Conservation (phyloP, 345 rosid genomes). For the Lepidium aucheri region DNA sequence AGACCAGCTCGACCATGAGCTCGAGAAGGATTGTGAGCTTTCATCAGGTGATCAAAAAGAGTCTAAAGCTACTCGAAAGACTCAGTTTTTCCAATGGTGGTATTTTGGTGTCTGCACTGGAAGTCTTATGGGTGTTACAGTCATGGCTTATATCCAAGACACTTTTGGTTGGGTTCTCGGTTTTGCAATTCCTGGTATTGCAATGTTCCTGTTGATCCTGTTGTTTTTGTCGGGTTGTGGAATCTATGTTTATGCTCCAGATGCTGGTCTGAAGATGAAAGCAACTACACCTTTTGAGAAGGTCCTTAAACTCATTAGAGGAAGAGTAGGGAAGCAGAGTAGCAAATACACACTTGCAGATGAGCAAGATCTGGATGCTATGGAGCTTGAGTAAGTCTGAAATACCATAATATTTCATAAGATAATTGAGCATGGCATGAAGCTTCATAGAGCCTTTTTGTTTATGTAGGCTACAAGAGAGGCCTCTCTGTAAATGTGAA, state of each 20-base stretch:
- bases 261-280: neutral
- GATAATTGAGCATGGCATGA: neutral
- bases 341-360: conserved; percentile 32
- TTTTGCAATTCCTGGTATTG: conserved; percentile 68
- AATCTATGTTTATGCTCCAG: conserved; percentile 37
- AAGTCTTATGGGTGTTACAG: conserved; percentile 76
- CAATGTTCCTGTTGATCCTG: conserved; percentile 40
- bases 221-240: conserved; percentile 52
- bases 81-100: conserved; percentile 79
- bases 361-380: conserved; percentile 32
- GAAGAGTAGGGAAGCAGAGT: conserved; percentile 19
- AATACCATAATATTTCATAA: neutral
- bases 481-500: conserved; percentile 52
- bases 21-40: conserved; percentile 33
- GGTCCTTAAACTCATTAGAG: conserved; percentile 35
- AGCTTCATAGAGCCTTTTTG: neutral
- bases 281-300: conserved; percentile 19
- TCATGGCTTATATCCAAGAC: conserved; percentile 87
- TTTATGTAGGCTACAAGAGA: conserved; percentile 59
- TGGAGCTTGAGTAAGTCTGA: conserved; percentile 72
- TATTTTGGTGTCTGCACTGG: conserved; percentile 83
- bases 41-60: conserved; percentile 36
- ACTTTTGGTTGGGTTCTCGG: conserved; percentile 88
- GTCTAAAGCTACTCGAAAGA: conserved; percentile 41
- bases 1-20: conserved; percentile 52